Evolutionary conservation across 306 rosid genomes (phyloP).

Genomic region (Trifolium repens): DNA sequence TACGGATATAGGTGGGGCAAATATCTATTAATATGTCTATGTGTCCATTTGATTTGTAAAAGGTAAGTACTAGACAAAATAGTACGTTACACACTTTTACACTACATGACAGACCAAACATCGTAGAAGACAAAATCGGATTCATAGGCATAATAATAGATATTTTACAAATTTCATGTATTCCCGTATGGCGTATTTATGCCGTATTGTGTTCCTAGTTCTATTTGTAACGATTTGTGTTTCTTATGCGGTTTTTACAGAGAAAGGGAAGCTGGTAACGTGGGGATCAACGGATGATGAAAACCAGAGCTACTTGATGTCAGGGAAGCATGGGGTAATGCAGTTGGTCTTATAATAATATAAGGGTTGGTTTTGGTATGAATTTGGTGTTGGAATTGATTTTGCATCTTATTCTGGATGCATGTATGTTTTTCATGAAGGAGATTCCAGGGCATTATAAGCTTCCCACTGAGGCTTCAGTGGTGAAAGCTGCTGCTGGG

Average conservation of each 20-base stretch:
- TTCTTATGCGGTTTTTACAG: constrained; percentile 44
- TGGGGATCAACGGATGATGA: constrained; percentile 91
- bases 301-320: constrained; percentile 65
- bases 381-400: constrained; percentile 51
- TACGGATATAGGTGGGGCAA: no score
- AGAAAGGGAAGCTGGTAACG: constrained; percentile 74
- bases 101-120: no score
- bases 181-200: no score
- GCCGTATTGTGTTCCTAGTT: no score
- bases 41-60: no score
- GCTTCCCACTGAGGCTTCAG: constrained; percentile 70
- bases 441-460: constrained; percentile 74
- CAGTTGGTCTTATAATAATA: constrained; percentile 34
- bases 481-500: constrained; percentile 79
- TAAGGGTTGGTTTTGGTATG: constrained; percentile 35
- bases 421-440: constrained; percentile 55
- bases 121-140: no score
- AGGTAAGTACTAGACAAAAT: no score
- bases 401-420: constrained; percentile 50
- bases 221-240: neutral
- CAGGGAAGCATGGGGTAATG: constrained; percentile 91
- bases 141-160: no score
- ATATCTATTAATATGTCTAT: no score
- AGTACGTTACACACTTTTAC: no score
- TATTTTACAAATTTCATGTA: no score